These are phyloP conservation scores for Pyrenophora graminea DNA, from an alignment of 2,329 filamentous ascomycete species.

Conservation along the genomic window DNA sequence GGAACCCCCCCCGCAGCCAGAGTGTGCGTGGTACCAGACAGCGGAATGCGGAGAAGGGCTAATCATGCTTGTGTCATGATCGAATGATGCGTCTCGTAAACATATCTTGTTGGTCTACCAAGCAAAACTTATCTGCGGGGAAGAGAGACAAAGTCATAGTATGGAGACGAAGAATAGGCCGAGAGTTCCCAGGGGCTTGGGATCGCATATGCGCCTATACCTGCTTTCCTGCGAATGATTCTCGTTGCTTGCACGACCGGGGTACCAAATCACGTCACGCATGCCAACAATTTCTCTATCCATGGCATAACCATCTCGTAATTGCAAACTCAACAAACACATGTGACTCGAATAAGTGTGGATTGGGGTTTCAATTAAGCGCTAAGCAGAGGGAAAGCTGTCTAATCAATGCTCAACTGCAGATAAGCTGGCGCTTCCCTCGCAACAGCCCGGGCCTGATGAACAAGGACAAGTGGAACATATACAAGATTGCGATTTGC, in stretches of 20 bases:
- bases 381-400: slow-evolving; percentile 35
- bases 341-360: slow-evolving; percentile 14
- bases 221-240: slow-evolving; percentile 19
- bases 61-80: slow-evolving; percentile 17
- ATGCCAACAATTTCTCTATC: slow-evolving; percentile 9
- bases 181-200: slow-evolving; percentile 17
- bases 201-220: slow-evolving; percentile 23
- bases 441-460: slow-evolving; percentile 19
- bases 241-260: slow-evolving; percentile 34
- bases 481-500: slow-evolving; percentile 42
- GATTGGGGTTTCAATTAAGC: slow-evolving; percentile 39
- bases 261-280: slow-evolving; percentile 42
- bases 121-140: slow-evolving; percentile 25
- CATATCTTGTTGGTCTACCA: neutral
- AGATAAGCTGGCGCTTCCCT: slow-evolving; percentile 33
- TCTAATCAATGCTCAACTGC: slow-evolving; percentile 32
- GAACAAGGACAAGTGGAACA: slow-evolving; percentile 33
- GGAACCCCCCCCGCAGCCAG: slow-evolving; percentile 14
- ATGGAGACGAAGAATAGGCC: slow-evolving; percentile 14
- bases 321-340: slow-evolving; percentile 16
- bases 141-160: slow-evolving; percentile 10
- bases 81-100: slow-evolving; percentile 15
- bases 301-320: slow-evolving; percentile 38
- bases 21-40: slow-evolving; percentile 15
- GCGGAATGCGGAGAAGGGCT: slow-evolving; percentile 14